A percentile compares a stretch with the other conserved stretches of the same genome.
Conservation (phyloP, 2,329 filamentous ascomycete species). For the Penicillium sp. region DNA sequence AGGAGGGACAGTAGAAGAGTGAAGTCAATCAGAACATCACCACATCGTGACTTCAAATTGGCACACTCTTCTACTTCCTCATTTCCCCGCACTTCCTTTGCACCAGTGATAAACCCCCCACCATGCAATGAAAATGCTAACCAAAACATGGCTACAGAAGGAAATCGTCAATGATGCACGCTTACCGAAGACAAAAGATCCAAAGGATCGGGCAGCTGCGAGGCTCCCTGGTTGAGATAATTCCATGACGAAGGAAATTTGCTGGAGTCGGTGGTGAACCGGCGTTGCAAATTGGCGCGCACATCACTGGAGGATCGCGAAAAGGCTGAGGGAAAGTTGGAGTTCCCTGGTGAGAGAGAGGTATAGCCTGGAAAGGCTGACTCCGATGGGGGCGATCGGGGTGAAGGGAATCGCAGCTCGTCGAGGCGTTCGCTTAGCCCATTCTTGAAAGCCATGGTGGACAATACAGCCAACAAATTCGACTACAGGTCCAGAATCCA, state of each 20-base stretch:
- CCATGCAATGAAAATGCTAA: too few species aligned
- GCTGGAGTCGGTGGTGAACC: slow-evolving; percentile 89
- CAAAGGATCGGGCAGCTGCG: slow-evolving; percentile 49
- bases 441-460: slow-evolving; percentile 59
- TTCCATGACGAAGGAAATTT: slow-evolving; percentile 66
- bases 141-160: background rate
- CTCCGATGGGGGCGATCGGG: slow-evolving; percentile 73
- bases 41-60: too few species aligned
- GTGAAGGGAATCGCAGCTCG: slow-evolving; percentile 69
- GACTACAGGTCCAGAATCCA: slow-evolving; percentile 26
- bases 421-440: slow-evolving; percentile 64
- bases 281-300: slow-evolving; percentile 72
- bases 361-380: slow-evolving; percentile 67
- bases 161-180: background rate
- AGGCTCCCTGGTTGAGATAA: slow-evolving; percentile 54
- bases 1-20: too few species aligned
- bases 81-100: too few species aligned
- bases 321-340: slow-evolving; percentile 56
- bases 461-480: slow-evolving; percentile 26
- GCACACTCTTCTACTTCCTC: too few species aligned
- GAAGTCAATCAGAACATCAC: too few species aligned
- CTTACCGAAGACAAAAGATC: slow-evolving; percentile 52
- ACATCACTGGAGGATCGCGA: slow-evolving; percentile 57
- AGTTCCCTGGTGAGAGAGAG: slow-evolving; percentile 64
- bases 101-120: too few species aligned